Evolutionary conservation across 176 grass and related monocot genomes (phyloP), one percentile per base, ranked within the genome.

Genomic region (Panicum miliaceum): DNA sequence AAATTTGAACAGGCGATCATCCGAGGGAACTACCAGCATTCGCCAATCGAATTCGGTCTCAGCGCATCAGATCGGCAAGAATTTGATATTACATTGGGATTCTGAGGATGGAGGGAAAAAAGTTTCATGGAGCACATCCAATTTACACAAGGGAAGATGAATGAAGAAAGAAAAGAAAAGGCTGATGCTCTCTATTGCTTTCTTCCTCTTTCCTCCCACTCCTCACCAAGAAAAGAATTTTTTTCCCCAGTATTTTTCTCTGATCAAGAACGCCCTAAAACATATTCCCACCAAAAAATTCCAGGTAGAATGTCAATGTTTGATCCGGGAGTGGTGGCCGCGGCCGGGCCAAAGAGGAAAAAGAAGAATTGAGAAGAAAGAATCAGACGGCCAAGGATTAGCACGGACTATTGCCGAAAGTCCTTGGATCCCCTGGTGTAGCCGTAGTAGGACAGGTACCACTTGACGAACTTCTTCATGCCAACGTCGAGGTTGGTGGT

Each of bases 381-480:
- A 80, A 68, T 84, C 26, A 81, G 73, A 77, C n/a, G 51, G 51
- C 57, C 2, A 27, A 22, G 56, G 25, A 78, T 79, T 68, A 85
- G 81, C 52, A 25, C 0, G 73, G 71, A 87, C 35, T 58, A 56
- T 90, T 84, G 86, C 86, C 86, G 84, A 79, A 88, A 92, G 64
- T 77, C 89, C 68, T 87, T 90, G 68, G 87, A 84, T 79, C 90
- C 92, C 75, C 82, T 79, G 42, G 72, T 84, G 88, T 97, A 97
- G 29, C 94, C 94, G 85, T 97, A 97, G 92, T 97, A 97, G 47
- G 92, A 92, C 68, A 94, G 94, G 76, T 97, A 94, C 94, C 94
- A 97, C 41, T 85, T 97, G 85, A 96, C 94, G 76, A 96, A 96
- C 86, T 96, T 96, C 89, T 96, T 96, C 23, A 96, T 72, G 6